Percentiles rank a stretch among this genome's conserved stretches.
phyloP scores from a whole-genome alignment of 306 rosid species.

The Coriaria nepalensis region DNA sequence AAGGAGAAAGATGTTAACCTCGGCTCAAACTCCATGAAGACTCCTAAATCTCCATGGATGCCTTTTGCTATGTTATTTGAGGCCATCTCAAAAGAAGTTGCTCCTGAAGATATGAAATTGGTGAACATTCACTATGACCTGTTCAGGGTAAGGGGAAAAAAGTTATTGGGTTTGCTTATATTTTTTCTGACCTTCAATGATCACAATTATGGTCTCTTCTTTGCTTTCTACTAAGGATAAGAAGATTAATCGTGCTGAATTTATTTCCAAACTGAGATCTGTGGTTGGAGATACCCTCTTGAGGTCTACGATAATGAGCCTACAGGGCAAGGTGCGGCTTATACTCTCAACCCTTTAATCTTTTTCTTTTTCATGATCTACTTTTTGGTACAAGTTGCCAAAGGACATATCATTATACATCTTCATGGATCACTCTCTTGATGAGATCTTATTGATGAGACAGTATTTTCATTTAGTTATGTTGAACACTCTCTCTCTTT shows the following conservation, averaged over 20 bases:
- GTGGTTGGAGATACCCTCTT: constrained; percentile 11
- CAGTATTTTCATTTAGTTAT: no score
- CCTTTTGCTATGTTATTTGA: constrained; percentile 6
- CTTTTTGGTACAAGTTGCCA: no score
- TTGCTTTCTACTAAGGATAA: constrained; percentile 6
- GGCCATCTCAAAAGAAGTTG: constrained; percentile 5
- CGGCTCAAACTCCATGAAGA: constrained; percentile 6
- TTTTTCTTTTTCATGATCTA: no score
- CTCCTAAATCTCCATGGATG: constrained; percentile 14
- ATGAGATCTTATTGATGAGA: no score
- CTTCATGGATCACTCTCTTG: no score
- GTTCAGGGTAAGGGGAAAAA: constrained; percentile 7
- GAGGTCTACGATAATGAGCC: constrained; percentile 8
- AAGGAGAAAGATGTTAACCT: constrained; percentile 7
- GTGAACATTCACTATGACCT: constrained; percentile 10
- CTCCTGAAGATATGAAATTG: constrained; percentile 8
- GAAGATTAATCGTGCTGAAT: constrained; percentile 8
- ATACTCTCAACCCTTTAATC: no score
- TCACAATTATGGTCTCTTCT: not conserved
- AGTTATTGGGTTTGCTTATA: not conserved
- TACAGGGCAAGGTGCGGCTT: constrained; percentile 8
- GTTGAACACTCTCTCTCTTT: no score
- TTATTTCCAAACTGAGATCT: constrained; percentile 5
- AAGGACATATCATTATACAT: no score
- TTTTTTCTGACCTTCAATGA: not conserved